Evolutionary conservation across 2,329 filamentous ascomycete genomes (phyloP), one percentile per base, ranked within the genome.

Genomic region (Rhinocladiella mackenziei): DNA sequence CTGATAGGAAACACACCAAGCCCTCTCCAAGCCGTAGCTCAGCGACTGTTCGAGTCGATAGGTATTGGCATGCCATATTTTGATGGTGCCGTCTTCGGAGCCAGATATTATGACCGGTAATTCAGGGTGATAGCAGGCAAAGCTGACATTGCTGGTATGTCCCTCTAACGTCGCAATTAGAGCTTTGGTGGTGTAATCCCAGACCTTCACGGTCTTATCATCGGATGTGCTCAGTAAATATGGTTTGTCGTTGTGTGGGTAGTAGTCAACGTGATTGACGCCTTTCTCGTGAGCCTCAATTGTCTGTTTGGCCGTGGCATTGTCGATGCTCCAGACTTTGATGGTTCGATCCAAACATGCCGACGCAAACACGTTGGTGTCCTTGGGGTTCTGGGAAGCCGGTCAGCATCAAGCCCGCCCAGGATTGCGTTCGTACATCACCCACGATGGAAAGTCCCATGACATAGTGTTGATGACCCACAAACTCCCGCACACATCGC

Each of bases 161-260:
- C 92, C 92, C 67, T 98, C 92, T 35, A 98, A 76, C 2, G 91
- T 97, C 20, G 92, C 92, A 62, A 97, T 96, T 55, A 97, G 75
- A 9, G 89, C 92, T 71, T 98, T 98, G 36, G 89, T 97, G 9
- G 91, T 97, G 73, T 98, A 97, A 64, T 98, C 92, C 91, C 92
- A 98, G 43, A 98, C 81, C 75, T 97, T 97, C 59, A 97, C 88
- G 1, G 91, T 97, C 59, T 87, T 82, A 67, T 97, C 92, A 65
- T 98, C 92, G 5, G 89, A 95, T 10, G 91, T 96, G 17, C 92
- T 98, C 53, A 98, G 82, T 33, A 98, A 82, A 62, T 98, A 97
- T 26, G 80, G 80, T 62, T 83, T 83, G 64, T 83, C 80, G 18
- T 76, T 76, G 52, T 81, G 77, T 4, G 80, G 80, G 59, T 83